Conservation (phyloP, 164 flowering plant species). For the Taxillus chinensis region DNA sequence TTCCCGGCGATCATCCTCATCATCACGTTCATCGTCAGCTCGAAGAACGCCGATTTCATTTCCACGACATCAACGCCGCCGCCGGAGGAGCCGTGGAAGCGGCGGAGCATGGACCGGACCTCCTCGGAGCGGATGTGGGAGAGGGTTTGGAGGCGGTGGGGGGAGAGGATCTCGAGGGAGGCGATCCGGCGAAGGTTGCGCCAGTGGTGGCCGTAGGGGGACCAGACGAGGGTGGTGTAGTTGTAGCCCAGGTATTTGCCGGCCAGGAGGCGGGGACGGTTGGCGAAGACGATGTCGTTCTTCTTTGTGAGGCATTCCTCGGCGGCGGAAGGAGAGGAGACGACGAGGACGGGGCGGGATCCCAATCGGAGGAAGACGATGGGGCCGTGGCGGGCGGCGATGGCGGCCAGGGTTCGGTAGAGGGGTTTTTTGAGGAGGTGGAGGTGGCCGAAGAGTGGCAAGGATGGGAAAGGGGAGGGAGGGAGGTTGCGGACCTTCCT, state of each 20-base stretch:
- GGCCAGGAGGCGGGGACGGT: conserved; percentile 2
- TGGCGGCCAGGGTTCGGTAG: neutral
- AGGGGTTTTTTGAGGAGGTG: conserved; percentile 6
- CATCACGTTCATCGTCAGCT: conserved; percentile 6
- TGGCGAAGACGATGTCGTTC: conserved; percentile 8
- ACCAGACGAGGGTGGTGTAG: neutral
- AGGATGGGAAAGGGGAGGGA: neutral
- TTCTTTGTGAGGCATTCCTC: neutral
- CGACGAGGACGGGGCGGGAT: neutral
- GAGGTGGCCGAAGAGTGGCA: conserved; percentile 9
- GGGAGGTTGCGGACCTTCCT: neutral
- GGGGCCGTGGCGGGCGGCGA: neutral
- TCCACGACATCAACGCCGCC: neutral
- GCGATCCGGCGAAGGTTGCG: neutral
- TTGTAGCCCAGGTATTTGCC: neutral
- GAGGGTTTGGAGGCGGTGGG: neutral
- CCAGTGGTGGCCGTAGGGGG: neutral
- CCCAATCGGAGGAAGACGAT: conserved; percentile 4
- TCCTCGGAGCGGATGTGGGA: neutral
- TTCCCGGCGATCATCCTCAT: conserved; percentile 9
- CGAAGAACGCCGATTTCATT: neutral
- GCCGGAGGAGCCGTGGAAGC: neutral
- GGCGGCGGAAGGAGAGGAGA: conserved; percentile 1
- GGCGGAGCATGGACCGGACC: neutral
- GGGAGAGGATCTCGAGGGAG: neutral